These are phyloP conservation scores for Drechslerella stenobrocha DNA, from an alignment of 2,329 filamentous ascomycete genomes.

Conservation along the genomic window DNA sequence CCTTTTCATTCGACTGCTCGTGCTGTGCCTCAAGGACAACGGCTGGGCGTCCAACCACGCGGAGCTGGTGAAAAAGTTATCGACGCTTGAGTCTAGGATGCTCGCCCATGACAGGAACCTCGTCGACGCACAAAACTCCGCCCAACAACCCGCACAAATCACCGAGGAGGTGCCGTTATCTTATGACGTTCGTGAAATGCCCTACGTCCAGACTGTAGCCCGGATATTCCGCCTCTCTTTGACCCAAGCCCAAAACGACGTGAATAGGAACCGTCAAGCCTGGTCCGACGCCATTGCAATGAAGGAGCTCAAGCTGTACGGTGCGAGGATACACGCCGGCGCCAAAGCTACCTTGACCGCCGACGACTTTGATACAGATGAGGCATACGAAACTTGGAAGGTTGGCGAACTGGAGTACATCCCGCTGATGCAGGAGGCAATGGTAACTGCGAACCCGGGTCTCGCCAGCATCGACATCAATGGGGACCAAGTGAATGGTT, in stretches of 20 bases:
- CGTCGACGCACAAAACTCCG: conserved; percentile 60
- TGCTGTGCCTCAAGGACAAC: conserved; percentile 75
- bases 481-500: conserved; percentile 56
- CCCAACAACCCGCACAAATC: conserved; percentile 58
- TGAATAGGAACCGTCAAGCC: conserved; percentile 74
- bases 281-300: conserved; percentile 94
- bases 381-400: conserved; percentile 87
- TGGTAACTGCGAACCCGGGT: conserved; percentile 62
- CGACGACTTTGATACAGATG: conserved; percentile 87
- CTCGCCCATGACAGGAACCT: conserved; percentile 92
- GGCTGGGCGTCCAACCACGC: conserved; percentile 83
- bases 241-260: conserved; percentile 80
- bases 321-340: conserved; percentile 63
- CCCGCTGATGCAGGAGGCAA: conserved; percentile 89
- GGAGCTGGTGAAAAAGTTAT: conserved; percentile 77
- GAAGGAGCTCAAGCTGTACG: conserved; percentile 89
- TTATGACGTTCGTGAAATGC: conserved; percentile 97
- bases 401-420: conserved; percentile 83
- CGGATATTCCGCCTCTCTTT: conserved; percentile 80
- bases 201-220: conserved; percentile 82
- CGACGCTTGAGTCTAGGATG: conserved; percentile 86
- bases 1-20: conserved; percentile 85
- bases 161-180: conserved; percentile 76
- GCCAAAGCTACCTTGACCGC: conserved; percentile 71
- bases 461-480: conserved; percentile 65